Conservation (phyloP, 2,329 filamentous ascomycete species). For the Pseudogymnoascus sp. region DNA sequence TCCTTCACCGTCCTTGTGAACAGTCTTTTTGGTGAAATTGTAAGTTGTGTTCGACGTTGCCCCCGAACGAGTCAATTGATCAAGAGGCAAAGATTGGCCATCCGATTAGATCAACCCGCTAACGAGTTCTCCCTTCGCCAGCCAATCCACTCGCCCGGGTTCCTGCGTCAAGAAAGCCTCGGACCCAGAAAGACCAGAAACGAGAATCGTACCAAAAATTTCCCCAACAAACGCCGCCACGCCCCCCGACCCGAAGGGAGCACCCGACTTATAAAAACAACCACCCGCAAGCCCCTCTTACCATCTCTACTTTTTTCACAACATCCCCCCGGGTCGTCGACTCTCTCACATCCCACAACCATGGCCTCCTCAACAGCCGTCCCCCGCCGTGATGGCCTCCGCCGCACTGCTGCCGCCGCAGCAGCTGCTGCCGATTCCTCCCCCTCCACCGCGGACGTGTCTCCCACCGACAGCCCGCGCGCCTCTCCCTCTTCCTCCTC, state of each 20-base stretch:
- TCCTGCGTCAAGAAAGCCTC: background rate
- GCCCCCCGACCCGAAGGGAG: background rate
- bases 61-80: background rate
- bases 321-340: background rate
- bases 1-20: background rate
- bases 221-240: background rate
- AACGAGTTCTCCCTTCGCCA: background rate
- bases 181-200: background rate
- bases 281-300: background rate
- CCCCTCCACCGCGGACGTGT: conserved; percentile 49
- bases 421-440: conserved; percentile 24
- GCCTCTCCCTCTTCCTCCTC: conserved; percentile 76
- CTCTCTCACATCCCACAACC: conserved; percentile 9
- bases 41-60: background rate
- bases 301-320: background rate
- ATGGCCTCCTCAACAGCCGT: conserved; percentile 28
- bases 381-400: conserved; percentile 18
- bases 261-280: background rate
- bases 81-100: background rate
- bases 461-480: conserved; percentile 52
- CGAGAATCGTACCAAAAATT: background rate
- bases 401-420: conserved; percentile 23
- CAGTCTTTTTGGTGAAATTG: background rate
- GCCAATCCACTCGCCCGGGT: background rate
- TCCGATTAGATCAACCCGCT: background rate